Conservation (phyloP, 495 filamentous ascomycete genomes). For the Niebla homalea region DNA sequence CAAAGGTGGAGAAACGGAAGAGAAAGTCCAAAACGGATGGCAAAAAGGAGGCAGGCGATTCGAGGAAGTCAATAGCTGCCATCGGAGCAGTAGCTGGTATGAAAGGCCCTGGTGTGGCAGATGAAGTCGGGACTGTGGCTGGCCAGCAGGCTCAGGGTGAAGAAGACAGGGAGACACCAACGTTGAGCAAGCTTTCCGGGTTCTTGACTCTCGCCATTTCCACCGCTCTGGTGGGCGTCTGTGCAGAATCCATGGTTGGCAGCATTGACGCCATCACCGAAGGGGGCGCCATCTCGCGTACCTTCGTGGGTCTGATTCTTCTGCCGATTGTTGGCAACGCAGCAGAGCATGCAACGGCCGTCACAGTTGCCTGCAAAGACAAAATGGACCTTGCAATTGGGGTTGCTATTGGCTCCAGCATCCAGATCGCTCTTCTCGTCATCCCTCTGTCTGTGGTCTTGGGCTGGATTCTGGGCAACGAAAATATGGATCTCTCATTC, state of each 20-base stretch:
- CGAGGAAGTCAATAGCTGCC: constrained; percentile 44
- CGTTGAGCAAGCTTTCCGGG: constrained; percentile 56
- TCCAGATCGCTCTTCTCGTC: constrained; percentile 76
- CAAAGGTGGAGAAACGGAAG: constrained; percentile 48
- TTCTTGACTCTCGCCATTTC: constrained; percentile 53
- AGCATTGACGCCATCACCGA: constrained; percentile 59
- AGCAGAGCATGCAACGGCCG: constrained; percentile 76
- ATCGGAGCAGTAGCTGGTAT: constrained; percentile 28
- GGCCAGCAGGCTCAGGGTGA: constrained; percentile 37
- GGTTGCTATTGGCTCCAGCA: constrained; percentile 70
- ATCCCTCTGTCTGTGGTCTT: constrained; percentile 67
- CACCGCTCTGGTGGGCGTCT: constrained; percentile 72
- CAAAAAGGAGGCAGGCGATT: constrained; percentile 37
- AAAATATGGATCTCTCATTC: constrained; percentile 61
- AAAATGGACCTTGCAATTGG: constrained; percentile 85
- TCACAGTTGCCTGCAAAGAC: constrained; percentile 76
- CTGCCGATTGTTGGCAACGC: constrained; percentile 86
- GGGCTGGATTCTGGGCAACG: constrained; percentile 64
- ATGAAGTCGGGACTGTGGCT: constrained; percentile 2
- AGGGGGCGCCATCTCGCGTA: constrained; percentile 43
- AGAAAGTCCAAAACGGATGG: constrained; percentile 18
- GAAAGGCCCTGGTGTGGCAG: constrained; percentile 23
- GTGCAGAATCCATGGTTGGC: constrained; percentile 81
- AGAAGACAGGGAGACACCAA: constrained; percentile 52
- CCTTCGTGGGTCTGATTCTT: constrained; percentile 74